Percentiles rank a stretch among this genome's conserved stretches.
Conservation (phyloP, 129 eudicot species). For the Logfia minima region DNA sequence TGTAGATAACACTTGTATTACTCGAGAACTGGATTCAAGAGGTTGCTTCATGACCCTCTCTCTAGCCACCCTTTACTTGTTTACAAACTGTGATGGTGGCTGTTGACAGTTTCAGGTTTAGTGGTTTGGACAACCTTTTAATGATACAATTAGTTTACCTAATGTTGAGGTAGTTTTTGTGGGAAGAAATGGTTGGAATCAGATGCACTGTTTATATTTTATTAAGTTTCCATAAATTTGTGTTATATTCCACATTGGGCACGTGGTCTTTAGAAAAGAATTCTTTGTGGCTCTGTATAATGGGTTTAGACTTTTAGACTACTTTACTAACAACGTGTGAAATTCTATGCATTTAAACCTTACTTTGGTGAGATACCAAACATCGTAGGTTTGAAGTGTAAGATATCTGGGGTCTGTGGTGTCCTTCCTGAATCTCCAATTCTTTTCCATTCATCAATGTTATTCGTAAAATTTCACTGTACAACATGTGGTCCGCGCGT, state of each 20-base stretch:
- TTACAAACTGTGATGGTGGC: too few relatives aligned
- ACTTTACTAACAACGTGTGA: too few relatives aligned
- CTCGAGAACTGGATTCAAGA: slow-evolving; percentile 19
- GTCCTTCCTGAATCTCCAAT: too few relatives aligned
- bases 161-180: neutral
- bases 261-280: neutral
- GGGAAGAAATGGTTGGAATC: slow-evolving; percentile 8
- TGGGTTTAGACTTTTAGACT: neutral
- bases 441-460: too few relatives aligned
- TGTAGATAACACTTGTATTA: slow-evolving; percentile 11
- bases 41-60: neutral
- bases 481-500: too few relatives aligned
- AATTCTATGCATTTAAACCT: too few relatives aligned
- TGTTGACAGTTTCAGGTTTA: neutral
- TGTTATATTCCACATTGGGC: slow-evolving; percentile 2
- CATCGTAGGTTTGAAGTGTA: too few relatives aligned
- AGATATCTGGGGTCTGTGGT: too few relatives aligned
- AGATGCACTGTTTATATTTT: neutral
- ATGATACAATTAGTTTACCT: neutral
- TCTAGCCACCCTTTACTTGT: too few relatives aligned
- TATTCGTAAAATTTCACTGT: too few relatives aligned
- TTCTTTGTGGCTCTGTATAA: neutral
- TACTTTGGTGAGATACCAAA: too few relatives aligned
- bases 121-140: neutral
- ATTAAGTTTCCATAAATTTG: neutral